Conservation (phyloP, 768 basidiomycete genomes). For the Lyophyllum shimeji region DNA sequence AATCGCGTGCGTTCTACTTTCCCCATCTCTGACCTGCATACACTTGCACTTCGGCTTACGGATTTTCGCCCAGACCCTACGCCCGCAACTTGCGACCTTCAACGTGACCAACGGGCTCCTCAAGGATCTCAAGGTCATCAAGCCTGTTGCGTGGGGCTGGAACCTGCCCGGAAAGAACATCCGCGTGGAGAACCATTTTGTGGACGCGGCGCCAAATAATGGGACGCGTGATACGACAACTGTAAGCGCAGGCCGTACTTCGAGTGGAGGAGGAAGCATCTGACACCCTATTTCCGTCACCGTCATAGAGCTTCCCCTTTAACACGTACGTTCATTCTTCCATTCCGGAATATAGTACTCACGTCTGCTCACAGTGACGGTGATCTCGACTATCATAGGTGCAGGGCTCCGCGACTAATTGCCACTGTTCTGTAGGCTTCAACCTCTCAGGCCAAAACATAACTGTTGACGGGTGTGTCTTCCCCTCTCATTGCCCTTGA, state of each 20-base stretch:
- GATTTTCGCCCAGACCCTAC: constrained; percentile 25
- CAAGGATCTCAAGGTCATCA: constrained; percentile 40
- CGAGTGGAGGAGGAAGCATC: not conserved
- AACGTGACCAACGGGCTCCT: constrained; percentile 42
- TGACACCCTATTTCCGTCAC: not conserved
- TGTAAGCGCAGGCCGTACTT: constrained; percentile 19
- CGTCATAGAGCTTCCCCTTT: constrained; percentile 37
- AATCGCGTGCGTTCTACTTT: constrained; percentile 36
- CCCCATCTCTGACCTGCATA: not conserved
- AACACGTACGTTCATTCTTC: constrained; percentile 35
- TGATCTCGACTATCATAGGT: constrained; percentile 4
- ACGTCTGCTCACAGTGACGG: constrained; percentile 22
- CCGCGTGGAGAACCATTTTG: constrained; percentile 37
- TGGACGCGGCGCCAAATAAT: constrained; percentile 40
- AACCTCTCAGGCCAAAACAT: constrained; percentile 39
- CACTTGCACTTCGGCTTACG: not conserved
- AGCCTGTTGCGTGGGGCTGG: constrained; percentile 52
- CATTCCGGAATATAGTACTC: not conserved
- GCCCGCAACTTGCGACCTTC: constrained; percentile 48
- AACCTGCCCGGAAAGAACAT: constrained; percentile 39
- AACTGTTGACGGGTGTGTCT: constrained; percentile 35
- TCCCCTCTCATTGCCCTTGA: not conserved
- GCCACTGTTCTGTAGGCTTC: constrained; percentile 21
- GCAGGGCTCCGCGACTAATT: not conserved
- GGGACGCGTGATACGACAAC: constrained; percentile 34